A percentile compares a stretch with the other conserved stretches of the same genome.
Conservation (phyloP, 495 filamentous ascomycete species). For the Apiosordaria backusii region DNA sequence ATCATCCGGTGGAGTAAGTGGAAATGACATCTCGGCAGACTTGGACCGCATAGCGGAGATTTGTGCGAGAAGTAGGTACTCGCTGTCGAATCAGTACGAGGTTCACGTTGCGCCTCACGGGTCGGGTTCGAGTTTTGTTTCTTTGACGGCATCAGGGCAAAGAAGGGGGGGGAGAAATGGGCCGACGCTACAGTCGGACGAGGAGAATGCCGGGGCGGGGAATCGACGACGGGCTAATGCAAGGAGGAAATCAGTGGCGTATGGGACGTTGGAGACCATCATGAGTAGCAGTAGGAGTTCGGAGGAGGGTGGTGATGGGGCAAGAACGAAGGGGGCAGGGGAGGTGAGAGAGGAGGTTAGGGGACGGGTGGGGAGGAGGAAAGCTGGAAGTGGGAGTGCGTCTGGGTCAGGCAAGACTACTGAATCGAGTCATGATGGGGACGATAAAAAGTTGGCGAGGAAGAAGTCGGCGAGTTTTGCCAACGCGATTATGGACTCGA, state of each 20-base stretch:
- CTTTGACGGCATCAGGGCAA: constrained; percentile 2
- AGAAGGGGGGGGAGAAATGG: constrained; percentile 22
- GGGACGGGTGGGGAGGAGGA: constrained; percentile 37
- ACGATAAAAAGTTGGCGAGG: constrained; percentile 26
- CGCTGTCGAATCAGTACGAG: constrained; percentile 56
- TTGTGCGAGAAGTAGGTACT: constrained; percentile 53
- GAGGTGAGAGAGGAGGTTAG: constrained; percentile 49
- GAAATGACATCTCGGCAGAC: constrained; percentile 42
- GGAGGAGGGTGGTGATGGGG: constrained; percentile 43
- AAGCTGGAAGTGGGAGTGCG: constrained; percentile 22
- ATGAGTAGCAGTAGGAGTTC: constrained; percentile 55
- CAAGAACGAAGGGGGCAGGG: constrained; percentile 48
- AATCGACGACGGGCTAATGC: constrained; percentile 27
- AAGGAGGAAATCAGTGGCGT: constrained; percentile 43
- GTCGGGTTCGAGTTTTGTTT: constrained; percentile 40
- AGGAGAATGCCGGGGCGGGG: constrained; percentile 44
- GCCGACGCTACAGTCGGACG: constrained; percentile 48
- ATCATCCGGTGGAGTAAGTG: background rate
- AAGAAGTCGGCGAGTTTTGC: constrained; percentile 47
- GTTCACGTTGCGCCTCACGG: constrained; percentile 56
- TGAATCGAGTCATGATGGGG: constrained; percentile 15
- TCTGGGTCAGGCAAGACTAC: constrained; percentile 7
- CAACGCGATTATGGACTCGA: constrained; percentile 48
- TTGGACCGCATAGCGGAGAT: constrained; percentile 58
- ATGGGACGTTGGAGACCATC: constrained; percentile 55